phyloP scores from a whole-genome alignment of 768 basidiomycete genomes.

The Austroboletus eburneus region DNA sequence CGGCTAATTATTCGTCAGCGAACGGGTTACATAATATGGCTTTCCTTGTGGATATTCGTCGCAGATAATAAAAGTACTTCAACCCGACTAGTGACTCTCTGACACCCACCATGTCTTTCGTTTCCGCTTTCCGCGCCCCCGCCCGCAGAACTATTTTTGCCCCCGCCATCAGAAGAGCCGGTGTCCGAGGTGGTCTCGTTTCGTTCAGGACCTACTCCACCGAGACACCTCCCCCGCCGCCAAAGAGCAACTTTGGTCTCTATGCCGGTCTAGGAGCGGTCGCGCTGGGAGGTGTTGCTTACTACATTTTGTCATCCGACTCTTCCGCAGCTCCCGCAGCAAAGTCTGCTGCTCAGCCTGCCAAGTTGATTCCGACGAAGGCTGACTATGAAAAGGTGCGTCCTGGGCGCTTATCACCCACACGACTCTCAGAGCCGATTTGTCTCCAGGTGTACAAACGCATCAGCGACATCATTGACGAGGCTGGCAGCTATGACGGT shows the following conservation, averaged over 20 bases:
- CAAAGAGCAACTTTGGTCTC: constrained; percentile 55
- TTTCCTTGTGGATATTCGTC: not conserved
- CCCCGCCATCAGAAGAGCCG: constrained; percentile 21
- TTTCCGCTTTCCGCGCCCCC: constrained; percentile 45
- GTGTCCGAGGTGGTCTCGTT: constrained; percentile 33
- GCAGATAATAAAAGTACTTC: constrained; percentile 8
- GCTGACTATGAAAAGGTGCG: constrained; percentile 87
- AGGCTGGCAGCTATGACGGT: constrained; percentile 80
- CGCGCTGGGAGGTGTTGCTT: constrained; percentile 58
- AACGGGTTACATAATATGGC: constrained; percentile 20
- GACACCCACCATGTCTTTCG: constrained; percentile 47
- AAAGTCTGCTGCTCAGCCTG: constrained; percentile 59
- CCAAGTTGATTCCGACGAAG: constrained; percentile 71
- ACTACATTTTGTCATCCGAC: constrained; percentile 54
- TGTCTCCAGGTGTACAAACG: constrained; percentile 76
- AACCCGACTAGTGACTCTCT: constrained; percentile 3
- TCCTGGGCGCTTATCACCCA: not conserved
- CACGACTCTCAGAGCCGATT: not conserved
- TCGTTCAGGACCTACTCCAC: constrained; percentile 62
- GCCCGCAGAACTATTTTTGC: constrained; percentile 42
- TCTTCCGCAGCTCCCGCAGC: constrained; percentile 47
- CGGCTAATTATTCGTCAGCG: not conserved
- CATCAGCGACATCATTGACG: constrained; percentile 74
- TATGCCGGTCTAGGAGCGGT: constrained; percentile 60
- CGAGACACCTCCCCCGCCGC: constrained; percentile 36